Base-by-base conservation (phyloP, 129 eudicot species). In the Cynara cardunculus region DNA sequence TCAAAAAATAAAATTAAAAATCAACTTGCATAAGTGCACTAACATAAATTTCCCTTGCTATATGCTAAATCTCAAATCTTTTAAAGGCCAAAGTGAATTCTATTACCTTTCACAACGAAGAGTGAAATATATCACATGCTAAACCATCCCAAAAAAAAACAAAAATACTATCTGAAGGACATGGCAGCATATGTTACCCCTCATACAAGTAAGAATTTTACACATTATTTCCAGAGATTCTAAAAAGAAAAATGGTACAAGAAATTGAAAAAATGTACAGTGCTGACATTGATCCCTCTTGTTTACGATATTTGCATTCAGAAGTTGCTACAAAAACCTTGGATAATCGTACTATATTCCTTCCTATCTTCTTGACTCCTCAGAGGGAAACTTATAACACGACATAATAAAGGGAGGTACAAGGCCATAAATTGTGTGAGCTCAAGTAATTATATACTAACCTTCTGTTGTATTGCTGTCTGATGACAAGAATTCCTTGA, bases 391-490 rank as follows among this genome's bases (percentile, higher is more conserved):
- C 13, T n/a, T 37, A 72, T 39, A 72, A 19, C 9, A 37, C 22
- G 16, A 16, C 9, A 61, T 61, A n/a, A 61, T 7, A 2, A 14
- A 14, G 16, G 31, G 13, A 14, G 27, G 28, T 2, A 72, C 30
- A 37, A 72, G 76, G 10, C 5, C 21, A 49, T 49, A 49, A 13
- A 49, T 49, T 49, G n/a, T 12, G 61, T 14, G 21, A 41, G 62
- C 65, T 56, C 65, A n/a, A 32, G 68, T 39, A 64, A 81, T 37
- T 44, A 5, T 30, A 59, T 13, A 81, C 86, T 39, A 83, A 96
- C 99, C 98, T 89, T 85, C 92, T 87, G 86, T 46, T 74, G 88
- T 62, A 27, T 84, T 77, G 74, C 78, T 72, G 44, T 69, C 80
- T 74, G 89, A 83, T 61, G 77, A 77, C 25, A 86, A 25, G 46